Conservation (phyloP, 495 filamentous ascomycete genomes). For the Durotheca rogersii region DNA sequence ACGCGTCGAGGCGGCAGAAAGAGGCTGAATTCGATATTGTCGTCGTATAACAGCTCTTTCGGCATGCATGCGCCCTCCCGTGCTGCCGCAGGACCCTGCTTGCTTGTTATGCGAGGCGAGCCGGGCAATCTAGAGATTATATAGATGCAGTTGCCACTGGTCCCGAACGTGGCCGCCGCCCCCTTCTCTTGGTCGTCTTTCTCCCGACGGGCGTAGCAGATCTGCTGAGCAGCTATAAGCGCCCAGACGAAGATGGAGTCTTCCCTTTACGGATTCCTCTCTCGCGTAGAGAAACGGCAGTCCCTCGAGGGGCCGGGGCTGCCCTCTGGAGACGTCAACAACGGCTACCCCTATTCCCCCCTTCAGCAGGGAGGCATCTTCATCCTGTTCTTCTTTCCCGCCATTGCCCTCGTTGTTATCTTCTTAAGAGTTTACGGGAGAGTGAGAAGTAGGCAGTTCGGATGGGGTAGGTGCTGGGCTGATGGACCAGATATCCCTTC, state of each 20-base stretch:
- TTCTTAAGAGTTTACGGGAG: slow-evolving; percentile 34
- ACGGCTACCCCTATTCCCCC: slow-evolving; percentile 31
- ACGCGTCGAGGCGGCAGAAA: slow-evolving; percentile 18
- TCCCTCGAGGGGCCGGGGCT: slow-evolving; percentile 17
- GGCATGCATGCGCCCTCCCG: not conserved
- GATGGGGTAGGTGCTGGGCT: slow-evolving; percentile 30
- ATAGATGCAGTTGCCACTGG: slow-evolving; percentile 21
- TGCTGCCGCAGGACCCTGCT: slow-evolving; percentile 1
- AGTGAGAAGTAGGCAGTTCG: slow-evolving; percentile 39
- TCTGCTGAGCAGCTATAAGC: not conserved
- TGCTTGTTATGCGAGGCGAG: slow-evolving; percentile 8
- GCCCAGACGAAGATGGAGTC: slow-evolving; percentile 22
- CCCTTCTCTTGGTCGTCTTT: too few species aligned
- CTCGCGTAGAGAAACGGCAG: slow-evolving; percentile 13
- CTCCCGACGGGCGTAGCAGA: slow-evolving; percentile 2
- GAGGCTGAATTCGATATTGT: slow-evolving; percentile 27
- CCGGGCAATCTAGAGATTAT: slow-evolving; percentile 14
- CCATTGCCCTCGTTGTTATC: slow-evolving; percentile 25
- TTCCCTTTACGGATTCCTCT: slow-evolving; percentile 21
- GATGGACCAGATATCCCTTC: not conserved
- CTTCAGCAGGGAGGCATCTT: slow-evolving; percentile 33
- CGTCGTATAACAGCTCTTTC: slow-evolving; percentile 4
- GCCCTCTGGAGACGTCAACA: slow-evolving; percentile 13
- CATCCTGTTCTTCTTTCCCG: slow-evolving; percentile 34
- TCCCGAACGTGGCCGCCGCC: not conserved